Conservation (phyloP, 1,284 basidiomycete genomes). For the Abortiporus biennis region DNA sequence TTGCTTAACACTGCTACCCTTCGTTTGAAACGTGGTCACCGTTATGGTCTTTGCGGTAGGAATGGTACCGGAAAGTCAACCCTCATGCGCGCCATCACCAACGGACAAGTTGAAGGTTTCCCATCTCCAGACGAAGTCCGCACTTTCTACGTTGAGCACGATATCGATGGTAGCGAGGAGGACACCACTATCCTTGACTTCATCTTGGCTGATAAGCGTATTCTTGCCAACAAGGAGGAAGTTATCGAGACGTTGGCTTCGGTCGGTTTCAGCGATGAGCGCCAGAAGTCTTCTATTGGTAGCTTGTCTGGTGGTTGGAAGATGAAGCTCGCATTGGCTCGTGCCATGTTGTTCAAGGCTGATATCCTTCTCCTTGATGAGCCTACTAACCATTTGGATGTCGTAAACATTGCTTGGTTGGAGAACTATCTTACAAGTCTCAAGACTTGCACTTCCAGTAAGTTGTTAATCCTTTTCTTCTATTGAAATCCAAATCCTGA, state of each 20-base stretch:
- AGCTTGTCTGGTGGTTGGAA: conserved; percentile 99
- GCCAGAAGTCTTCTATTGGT: conserved; percentile 84
- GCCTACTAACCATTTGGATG: conserved; percentile 97
- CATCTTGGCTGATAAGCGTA: conserved; percentile 83
- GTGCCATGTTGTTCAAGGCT: conserved; percentile 98
- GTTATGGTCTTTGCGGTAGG: conserved; percentile 97
- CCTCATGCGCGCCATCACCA: conserved; percentile 95
- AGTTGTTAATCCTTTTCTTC: conserved; percentile 24
- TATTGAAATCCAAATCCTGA: conserved; percentile 16
- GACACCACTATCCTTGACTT: conserved; percentile 89
- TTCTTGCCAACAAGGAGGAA: conserved; percentile 69
- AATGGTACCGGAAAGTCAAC: conserved; percentile 99
- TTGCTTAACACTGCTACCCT: conserved; percentile 93
- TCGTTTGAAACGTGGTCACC: conserved; percentile 97
- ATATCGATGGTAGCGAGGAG: conserved; percentile 93
- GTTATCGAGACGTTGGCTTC: conserved; percentile 77
- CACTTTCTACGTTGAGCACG: conserved; percentile 99
- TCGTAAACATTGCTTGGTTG: conserved; percentile 95
- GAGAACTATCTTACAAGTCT: conserved; percentile 91
- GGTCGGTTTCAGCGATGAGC: conserved; percentile 87
- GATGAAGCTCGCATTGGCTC: conserved; percentile 99
- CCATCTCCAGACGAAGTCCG: conserved; percentile 93
- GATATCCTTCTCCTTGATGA: conserved; percentile 96
- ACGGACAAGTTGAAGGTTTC: conserved; percentile 96
- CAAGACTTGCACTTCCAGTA: conserved; percentile 89